phyloP scores from a whole-genome alignment of 2,329 filamentous ascomycete genomes.

The Neopestalotiopsis sp. region DNA sequence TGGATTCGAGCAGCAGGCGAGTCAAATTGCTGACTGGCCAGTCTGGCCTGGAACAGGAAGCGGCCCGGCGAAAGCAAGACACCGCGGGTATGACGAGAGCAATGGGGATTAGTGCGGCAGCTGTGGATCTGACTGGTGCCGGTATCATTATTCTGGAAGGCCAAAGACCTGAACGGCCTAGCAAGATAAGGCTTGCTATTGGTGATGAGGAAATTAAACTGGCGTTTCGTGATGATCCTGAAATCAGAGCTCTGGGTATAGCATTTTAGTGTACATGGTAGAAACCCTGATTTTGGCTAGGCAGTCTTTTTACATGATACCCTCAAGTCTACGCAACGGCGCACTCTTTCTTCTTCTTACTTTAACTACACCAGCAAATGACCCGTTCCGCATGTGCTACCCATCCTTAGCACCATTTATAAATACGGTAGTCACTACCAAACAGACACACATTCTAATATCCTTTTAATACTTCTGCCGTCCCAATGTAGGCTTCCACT shows the following conservation, averaged over 20 bases:
- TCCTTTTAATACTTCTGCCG: conserved; percentile 72
- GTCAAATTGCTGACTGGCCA: conserved; percentile 59
- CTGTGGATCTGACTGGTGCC: conserved; percentile 83
- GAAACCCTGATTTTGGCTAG: neutral
- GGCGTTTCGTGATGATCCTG: conserved; percentile 86
- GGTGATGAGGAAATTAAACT: conserved; percentile 90
- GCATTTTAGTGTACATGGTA: conserved; percentile 35
- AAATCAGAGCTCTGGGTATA: conserved; percentile 82
- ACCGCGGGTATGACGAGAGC: conserved; percentile 27
- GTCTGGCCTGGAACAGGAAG: conserved; percentile 5
- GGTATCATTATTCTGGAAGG: conserved; percentile 87
- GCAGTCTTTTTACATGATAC: conserved; percentile 22
- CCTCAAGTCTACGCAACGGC: neutral
- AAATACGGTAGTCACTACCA: neutral
- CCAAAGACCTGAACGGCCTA: conserved; percentile 81
- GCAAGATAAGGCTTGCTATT: conserved; percentile 84
- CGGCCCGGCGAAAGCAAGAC: conserved; percentile 28
- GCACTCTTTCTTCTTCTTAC: neutral
- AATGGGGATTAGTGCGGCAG: conserved; percentile 67
- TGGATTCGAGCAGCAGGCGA: conserved; percentile 66
- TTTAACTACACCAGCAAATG: neutral
- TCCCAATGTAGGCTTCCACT: conserved; percentile 86
- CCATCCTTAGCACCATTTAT: neutral
- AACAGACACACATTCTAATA: neutral
- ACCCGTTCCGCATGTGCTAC: neutral